Evolutionary conservation across 352 stramenopile species (phyloP), one percentile per base, ranked within the genome.

Genomic region (Phytophthora citrophthora): DNA sequence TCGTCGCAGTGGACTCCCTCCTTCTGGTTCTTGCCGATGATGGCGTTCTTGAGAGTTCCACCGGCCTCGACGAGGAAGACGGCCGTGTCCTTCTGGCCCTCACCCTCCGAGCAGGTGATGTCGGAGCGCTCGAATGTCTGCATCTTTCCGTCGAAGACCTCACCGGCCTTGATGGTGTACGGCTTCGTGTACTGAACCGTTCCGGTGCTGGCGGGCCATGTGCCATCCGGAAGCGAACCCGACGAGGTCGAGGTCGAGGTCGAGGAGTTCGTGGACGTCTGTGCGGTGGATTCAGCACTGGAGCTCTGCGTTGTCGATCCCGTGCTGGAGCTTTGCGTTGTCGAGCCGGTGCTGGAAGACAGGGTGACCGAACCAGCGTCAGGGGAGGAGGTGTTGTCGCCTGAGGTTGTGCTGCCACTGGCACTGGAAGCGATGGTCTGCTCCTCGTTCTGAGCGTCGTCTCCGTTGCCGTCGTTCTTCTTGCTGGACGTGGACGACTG

Each of bases 41-140:
- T 67, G 18, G 36, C 49, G 59, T 67, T 67, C 38, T 61, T 68
- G 43, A 68, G 51, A 4, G 60, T 68, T 34, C 36, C 52, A 6
- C 61, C 61, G 13, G 61, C 40, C 76, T 69, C 45, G 1, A 87
- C 45, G 12, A 77, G 44, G 58, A 88, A 88, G 51, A 80, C 61
- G 15, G 64, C 59, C 4, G 61, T 57, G 43, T 61, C 53, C 16
- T 46, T 69, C 31, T 80, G 66, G 3, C 65, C 71, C 3, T 76
- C 45, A 26, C 53, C 53, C 6, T 32, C 53, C 4, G 53, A 38
- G 53, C 77, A 87, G 29, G 51, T 61, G 40, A 81, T 71, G 43
- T 83, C 62, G 16, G 71, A 80, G 6, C 68, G 77, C 10, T 89
- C 72, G 65, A 84, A 89, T 1, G 74, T 89, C 66, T 87, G 70